These are phyloP conservation scores for Mortierella alpina DNA, from an alignment of 192 early-diverging fungal genomes.

Conservation along the genomic window DNA sequence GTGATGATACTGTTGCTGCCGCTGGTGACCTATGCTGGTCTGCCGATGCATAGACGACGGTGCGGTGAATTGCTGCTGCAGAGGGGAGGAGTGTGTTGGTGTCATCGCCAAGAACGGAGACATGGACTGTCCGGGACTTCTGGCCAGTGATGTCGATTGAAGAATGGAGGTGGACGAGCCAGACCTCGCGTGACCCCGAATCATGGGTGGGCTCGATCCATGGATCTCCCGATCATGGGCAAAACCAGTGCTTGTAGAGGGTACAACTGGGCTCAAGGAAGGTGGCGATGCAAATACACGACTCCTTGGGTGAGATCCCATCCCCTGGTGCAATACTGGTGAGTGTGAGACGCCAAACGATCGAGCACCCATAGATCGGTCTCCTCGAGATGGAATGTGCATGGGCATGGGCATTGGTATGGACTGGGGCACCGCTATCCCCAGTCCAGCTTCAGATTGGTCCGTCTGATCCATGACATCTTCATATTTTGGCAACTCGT, in stretches of 20 bases:
- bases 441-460: conserved; percentile 5
- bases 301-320: not conserved
- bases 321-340: conserved; percentile 10
- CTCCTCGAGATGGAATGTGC: not conserved
- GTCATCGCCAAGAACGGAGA: conserved; percentile 4
- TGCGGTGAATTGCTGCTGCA: conserved; percentile 2
- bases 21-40: conserved; percentile 5
- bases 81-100: not conserved
- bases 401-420: conserved; percentile 26
- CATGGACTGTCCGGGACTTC: conserved; percentile 12
- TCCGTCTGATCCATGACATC: conserved; percentile 28
- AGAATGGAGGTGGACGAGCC: conserved; percentile 23
- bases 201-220: conserved; percentile 19
- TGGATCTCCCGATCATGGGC: conserved; percentile 6
- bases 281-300: conserved; percentile 8
- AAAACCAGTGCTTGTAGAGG: not conserved
- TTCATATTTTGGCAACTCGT: conserved; percentile 42
- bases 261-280: conserved; percentile 7
- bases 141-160: conserved; percentile 21
- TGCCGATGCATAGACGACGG: conserved; percentile 4
- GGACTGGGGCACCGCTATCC: conserved; percentile 25
- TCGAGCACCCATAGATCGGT: conserved; percentile 8
- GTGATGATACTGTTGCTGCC: not conserved
- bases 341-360: conserved; percentile 17
- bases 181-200: conserved; percentile 5